Evolutionary conservation across 169 alveolate genomes (phyloP).

Genomic region (Cardiosporidium cionae): DNA sequence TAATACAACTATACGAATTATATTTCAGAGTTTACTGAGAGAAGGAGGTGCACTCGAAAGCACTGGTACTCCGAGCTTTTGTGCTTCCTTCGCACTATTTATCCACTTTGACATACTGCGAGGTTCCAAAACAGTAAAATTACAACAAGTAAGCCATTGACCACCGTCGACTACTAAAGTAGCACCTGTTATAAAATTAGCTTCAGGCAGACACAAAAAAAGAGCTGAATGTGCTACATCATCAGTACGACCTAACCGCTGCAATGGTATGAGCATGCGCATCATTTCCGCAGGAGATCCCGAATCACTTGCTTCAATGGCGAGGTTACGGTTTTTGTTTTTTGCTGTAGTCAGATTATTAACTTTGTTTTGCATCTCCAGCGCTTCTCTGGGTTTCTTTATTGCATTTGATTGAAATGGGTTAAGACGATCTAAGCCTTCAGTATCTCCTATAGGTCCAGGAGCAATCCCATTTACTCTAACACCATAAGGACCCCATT

Average conservation of each 20-base stretch:
- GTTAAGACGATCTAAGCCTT: conserved; percentile 34
- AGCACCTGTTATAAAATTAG: conserved; percentile 56
- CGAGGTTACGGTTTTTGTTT: too few relatives aligned
- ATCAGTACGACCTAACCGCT: conserved; percentile 2
- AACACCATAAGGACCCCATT: conserved; percentile 69
- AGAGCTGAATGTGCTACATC: conserved; percentile 11
- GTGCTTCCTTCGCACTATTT: too few relatives aligned
- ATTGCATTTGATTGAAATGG: too few relatives aligned
- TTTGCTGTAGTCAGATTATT: neutral
- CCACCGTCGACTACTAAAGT: conserved; percentile 77
- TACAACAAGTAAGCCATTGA: conserved; percentile 24
- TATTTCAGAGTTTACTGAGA: too few relatives aligned
- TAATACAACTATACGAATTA: too few relatives aligned
- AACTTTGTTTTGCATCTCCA: too few relatives aligned
- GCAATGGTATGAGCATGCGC: conserved; percentile 10
- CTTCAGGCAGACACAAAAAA: conserved; percentile 26
- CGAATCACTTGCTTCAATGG: too few relatives aligned
- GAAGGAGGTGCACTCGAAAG: too few relatives aligned
- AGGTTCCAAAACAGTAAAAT: neutral
- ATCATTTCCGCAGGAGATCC: neutral
- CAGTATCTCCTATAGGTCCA: conserved; percentile 71
- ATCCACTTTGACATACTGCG: too few relatives aligned
- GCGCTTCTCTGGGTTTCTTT: too few relatives aligned
- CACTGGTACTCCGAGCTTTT: too few relatives aligned
- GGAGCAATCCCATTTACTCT: conserved; percentile 76